Evolutionary conservation across 1,284 basidiomycete species (phyloP).

Genomic region (Fistulinella cinereoalba): DNA sequence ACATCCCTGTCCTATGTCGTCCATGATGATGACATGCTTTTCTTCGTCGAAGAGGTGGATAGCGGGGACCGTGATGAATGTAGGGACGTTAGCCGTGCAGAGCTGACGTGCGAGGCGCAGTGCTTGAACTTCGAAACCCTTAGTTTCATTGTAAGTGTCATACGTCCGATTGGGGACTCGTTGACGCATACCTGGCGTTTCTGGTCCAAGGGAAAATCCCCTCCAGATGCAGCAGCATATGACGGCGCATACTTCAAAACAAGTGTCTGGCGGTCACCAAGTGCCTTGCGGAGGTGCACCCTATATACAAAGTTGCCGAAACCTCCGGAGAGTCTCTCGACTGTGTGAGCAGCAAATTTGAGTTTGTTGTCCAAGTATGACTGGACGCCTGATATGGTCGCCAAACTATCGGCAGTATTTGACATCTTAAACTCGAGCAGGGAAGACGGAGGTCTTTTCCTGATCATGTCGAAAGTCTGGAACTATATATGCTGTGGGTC

Average conservation of each 20-base stretch:
- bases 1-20: conserved; percentile 48
- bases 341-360: conserved; percentile 35
- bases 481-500: too few relatives aligned
- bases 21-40: conserved; percentile 54
- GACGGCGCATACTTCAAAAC: conserved; percentile 57
- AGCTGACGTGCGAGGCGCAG: conserved; percentile 40
- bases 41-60: conserved; percentile 50
- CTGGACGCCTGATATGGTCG: conserved; percentile 36
- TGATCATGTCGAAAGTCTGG: too few relatives aligned
- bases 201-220: conserved; percentile 38
- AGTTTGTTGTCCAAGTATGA: conserved; percentile 39
- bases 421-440: too few relatives aligned
- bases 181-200: conserved; percentile 49
- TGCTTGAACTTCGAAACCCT: conserved; percentile 53
- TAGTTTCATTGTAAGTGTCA: conserved; percentile 5
- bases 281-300: conserved; percentile 38
- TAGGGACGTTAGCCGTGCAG: conserved; percentile 24
- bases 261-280: conserved; percentile 42
- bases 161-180: background rate
- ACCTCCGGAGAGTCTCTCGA: conserved; percentile 47
- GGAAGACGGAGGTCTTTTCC: too few relatives aligned
- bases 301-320: conserved; percentile 53
- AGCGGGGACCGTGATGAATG: conserved; percentile 45
- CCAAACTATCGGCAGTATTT: conserved; percentile 29
- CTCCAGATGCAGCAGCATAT: conserved; percentile 32